Base-by-base conservation (phyloP, 2,329 filamentous ascomycete species). In the Blastomyces gilchristii region DNA sequence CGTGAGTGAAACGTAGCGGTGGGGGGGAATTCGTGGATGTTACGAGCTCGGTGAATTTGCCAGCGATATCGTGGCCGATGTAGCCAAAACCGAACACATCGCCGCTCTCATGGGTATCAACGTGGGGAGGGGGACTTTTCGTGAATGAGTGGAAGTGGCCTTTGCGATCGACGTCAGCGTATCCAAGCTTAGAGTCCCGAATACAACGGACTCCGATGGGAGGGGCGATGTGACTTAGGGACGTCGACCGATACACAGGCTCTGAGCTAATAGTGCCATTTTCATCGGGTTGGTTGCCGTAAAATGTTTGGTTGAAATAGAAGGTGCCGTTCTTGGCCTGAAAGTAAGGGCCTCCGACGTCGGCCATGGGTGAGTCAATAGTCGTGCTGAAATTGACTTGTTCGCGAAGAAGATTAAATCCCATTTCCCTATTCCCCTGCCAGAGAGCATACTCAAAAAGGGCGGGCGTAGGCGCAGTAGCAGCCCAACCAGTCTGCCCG, bases 141-240 rank as follows among this genome's bases (percentile, higher is more conserved):
- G 45, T 25, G 61, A 62, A 62, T 18, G 61, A 58, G 22, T 7
- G 45, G 39, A 58, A 62, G 8, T 37, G 43, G 52, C 34, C 39
- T 41, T 62, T 28, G 6, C 37, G n/a, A 37, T 57, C 31, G 39
- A 62, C 7, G 16, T 62, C 41, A 11, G 61, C 52, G 18, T 57
- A 45, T 45, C 61, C 61, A 22, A 52, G 34, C n/a, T 31, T 37
- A 16, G 53, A 62, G 14, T 57, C 16, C 28, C 37, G 43, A 50
- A 62, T 22, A 39, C 61, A 62, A 39, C 61, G 61, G 14, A 62
- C 41, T 2, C 52, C 61, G 5, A 62, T 47, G 31, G 61, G 61
- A n/a, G 52, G 18, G 16, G 37, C 37, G 12, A 62, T 11, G 41
- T 34, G n/a, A 3, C 3, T 7, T n/a, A 39, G 4, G 43, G 1